Base-by-base conservation (phyloP, 768 basidiomycete species). In the Hirschioporus abietinus region DNA sequence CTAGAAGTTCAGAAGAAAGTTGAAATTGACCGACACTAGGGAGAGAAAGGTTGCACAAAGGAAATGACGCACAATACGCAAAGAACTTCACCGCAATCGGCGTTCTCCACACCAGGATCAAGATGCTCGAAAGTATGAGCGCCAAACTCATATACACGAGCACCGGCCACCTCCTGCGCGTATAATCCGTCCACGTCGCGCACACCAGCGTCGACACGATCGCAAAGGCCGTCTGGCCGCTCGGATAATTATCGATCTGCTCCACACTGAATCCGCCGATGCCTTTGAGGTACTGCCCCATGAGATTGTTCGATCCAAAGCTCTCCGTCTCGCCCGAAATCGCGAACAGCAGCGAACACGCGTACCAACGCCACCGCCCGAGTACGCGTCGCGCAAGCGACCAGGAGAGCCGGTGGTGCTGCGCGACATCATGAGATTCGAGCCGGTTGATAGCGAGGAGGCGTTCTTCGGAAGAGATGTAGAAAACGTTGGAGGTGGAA, bases 241-340 rank as follows among this genome's bases (percentile, higher is more conserved):
- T 84, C 1, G 88, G 88, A 73, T 88, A 90, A 71, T 82, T 81
- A 68, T 83, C 82, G 7, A 83, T 84, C 72, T 89, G 86, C 68
- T 87, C 85, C 3, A 89, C 83, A 12, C 86, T 83, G 71, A 84
- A 89, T 6, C 83, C 84, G 9, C 86, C 84, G 17, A 85, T 80
- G 15, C 85, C 81, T 70, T 86, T 86, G 58, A 89, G 78, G 85
- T 86, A 89, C 72, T 88, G 88, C 10, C 88, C 87, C 89, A 89
- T 90, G 52, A 89, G 74, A 75, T 88, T 89, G 71, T 89, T 90
- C 23, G 86, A 86, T 5, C 87, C 86, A 65, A 90, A 86, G 69
- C 84, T 85, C 71, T 89, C 88, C 0, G 85, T 85, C 73, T 89
- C 87, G 1, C 87, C 88, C 7, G 84, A 88, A 26, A 87, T 78